Base-by-base conservation (phyloP, 345 rosid species). In the Microcos paniculata region DNA sequence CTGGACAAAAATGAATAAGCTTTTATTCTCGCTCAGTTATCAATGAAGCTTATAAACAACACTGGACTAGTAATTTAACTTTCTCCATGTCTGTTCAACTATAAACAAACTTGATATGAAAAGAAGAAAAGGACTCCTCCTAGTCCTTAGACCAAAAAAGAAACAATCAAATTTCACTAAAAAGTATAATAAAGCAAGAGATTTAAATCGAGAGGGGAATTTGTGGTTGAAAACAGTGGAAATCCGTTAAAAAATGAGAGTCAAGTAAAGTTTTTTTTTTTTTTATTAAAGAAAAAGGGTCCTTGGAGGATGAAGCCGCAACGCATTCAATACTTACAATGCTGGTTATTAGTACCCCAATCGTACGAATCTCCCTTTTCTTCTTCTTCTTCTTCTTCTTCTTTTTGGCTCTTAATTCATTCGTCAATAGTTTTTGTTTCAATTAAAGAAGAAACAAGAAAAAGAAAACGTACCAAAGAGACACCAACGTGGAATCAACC, bases 281-380 rank as follows among this genome's bases (percentile, higher is more conserved):
- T n/a, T n/a, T n/a, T n/a, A n/a, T n/a, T n/a, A n/a, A n/a, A n/a
- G n/a, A n/a, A n/a, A n/a, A n/a, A n/a, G n/a, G n/a, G n/a, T n/a
- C n/a, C n/a, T n/a, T n/a, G n/a, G n/a, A n/a, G n/a, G 81, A 38
- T 35, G 33, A 6, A 77, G 78, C 77, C 45, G 61, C 28, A 75
- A 80, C 74, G 35, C 73, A 72, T 28, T 71, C 71, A 85, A 84
- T 71, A 56, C 13, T 42, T 62, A 65, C 86, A 85, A 85, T 86
- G 91, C 89, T 58, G 84, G 71, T 56, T 24, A 56, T 24, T 23
- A 26, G 57, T 5, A 28, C 64, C 64, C 33, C 51, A 15, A 80
- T 31, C 62, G 81, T 75, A 88, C 84, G 80, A 87, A 85, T 84
- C 89, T 59, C n/a, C 4, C 28, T 13, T 2, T 8, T 23, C n/a